Conservation (phyloP, 306 rosid genomes). For the Vigna reflexopilosa region DNA sequence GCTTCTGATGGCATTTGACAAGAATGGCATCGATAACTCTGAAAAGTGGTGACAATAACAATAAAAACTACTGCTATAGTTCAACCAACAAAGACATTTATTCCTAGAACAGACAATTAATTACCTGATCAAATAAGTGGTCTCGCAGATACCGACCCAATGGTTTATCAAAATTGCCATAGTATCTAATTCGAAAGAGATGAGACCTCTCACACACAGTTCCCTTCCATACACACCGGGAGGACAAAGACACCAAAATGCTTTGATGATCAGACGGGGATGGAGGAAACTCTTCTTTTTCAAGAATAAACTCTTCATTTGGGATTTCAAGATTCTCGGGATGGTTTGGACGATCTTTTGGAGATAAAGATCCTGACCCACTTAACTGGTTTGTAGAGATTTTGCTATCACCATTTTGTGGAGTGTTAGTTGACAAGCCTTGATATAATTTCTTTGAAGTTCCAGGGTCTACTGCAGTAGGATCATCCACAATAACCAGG, state of each 20-base stretch:
- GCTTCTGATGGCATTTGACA: conserved; percentile 98
- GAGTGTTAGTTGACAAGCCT: conserved; percentile 35
- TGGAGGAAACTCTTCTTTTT: conserved; percentile 84
- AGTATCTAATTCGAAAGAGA: conserved; percentile 92
- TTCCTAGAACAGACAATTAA: conserved; percentile 42
- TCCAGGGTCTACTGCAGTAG: conserved; percentile 47
- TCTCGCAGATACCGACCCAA: conserved; percentile 89
- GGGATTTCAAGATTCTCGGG: conserved; percentile 43
- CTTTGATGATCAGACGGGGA: conserved; percentile 95
- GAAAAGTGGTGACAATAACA: conserved; percentile 46
- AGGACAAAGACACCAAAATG: conserved; percentile 94
- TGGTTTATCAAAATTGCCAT: conserved; percentile 94
- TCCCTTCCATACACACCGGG: conserved; percentile 98
- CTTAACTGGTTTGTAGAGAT: conserved; percentile 50
- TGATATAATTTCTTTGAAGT: conserved; percentile 52
- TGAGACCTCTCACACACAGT: conserved; percentile 96
- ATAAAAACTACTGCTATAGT: conserved; percentile 36
- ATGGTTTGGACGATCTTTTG: conserved; percentile 54
- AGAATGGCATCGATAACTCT: conserved; percentile 81
- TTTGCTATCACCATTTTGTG: conserved; percentile 50
- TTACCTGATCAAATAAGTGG: conserved; percentile 95
- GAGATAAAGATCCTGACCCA: conserved; percentile 47
- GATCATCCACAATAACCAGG: conserved; percentile 43
- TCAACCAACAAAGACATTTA: conserved; percentile 28
- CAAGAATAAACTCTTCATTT: conserved; percentile 52